Percentiles rank a stretch among this genome's conserved stretches.
phyloP scores from a whole-genome alignment of 177 flowering plant genomes.

The Vitis hybrid region DNA sequence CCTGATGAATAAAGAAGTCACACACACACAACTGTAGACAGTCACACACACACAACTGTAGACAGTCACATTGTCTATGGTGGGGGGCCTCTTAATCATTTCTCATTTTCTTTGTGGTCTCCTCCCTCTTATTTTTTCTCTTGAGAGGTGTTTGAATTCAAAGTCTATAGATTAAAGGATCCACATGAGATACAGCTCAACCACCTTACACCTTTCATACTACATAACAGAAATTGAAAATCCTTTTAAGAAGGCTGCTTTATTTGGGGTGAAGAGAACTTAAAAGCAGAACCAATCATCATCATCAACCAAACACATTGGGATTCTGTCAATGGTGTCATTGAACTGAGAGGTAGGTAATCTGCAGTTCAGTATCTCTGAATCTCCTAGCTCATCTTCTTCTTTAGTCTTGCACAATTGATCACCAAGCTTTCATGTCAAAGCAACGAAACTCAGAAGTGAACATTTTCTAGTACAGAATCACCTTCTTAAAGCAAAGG shows the following conservation, averaged over 20 bases:
- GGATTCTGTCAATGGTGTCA: neutral
- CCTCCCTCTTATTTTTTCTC: neutral
- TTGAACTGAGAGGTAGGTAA: neutral
- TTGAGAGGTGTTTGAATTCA: neutral
- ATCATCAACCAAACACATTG: neutral
- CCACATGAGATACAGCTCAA: neutral
- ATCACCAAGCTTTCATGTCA: neutral
- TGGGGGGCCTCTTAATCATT: slow-evolving; percentile 21
- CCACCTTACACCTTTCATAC: neutral
- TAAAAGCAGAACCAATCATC: neutral
- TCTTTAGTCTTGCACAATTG: neutral
- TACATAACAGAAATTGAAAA: neutral
- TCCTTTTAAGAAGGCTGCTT: neutral
- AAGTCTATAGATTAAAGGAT: no score
- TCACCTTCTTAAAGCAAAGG: neutral
- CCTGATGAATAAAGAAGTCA: slow-evolving; percentile 13
- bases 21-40: slow-evolving; percentile 10
- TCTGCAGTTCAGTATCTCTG: neutral
- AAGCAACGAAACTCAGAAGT: neutral
- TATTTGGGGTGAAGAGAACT: slow-evolving; percentile 2
- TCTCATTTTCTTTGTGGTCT: slow-evolving; percentile 1
- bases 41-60: slow-evolving; percentile 7
- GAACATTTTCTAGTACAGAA: neutral
- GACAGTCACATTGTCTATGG: slow-evolving; percentile 8
- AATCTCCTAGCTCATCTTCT: neutral